A percentile compares a stretch with the other conserved stretches of the same genome.
phyloP scores from a whole-genome alignment of 108 stramenopile genomes.

The Aurantiochytrium sp. region DNA sequence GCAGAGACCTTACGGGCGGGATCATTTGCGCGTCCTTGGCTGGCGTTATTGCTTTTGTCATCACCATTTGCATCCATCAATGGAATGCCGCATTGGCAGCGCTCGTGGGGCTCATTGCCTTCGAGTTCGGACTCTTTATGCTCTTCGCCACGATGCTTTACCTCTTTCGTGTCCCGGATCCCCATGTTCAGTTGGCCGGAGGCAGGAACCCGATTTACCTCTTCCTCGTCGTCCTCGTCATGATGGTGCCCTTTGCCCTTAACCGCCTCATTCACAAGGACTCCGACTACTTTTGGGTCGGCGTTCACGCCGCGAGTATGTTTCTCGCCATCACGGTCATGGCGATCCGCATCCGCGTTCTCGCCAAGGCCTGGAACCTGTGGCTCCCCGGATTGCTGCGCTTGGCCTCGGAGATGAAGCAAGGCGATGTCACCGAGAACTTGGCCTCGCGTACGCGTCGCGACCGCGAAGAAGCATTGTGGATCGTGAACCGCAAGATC shows the following conservation, averaged over 20 bases:
- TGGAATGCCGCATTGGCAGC: neutral
- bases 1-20: slow-evolving; percentile 8
- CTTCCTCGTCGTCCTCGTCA: neutral
- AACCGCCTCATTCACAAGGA: neutral
- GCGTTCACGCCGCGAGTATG: neutral
- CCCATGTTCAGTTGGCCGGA: neutral
- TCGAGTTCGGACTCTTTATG: neutral
- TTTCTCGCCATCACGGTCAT: neutral
- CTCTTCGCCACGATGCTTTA: neutral
- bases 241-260: neutral
- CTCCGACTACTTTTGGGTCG: neutral
- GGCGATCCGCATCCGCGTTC: neutral
- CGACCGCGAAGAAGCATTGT: neutral
- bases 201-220: neutral
- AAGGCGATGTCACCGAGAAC: neutral
- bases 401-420: neutral
- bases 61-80: neutral
- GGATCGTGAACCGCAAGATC: neutral
- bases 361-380: neutral
- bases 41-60: neutral
- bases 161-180: slow-evolving; percentile 3
- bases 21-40: neutral
- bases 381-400: neutral
- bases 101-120: neutral
- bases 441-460: neutral